A percentile compares a stretch with the other conserved stretches of the same genome.
Conservation (phyloP, 108 stramenopile species). For the Poteriospumella lacustris region DNA sequence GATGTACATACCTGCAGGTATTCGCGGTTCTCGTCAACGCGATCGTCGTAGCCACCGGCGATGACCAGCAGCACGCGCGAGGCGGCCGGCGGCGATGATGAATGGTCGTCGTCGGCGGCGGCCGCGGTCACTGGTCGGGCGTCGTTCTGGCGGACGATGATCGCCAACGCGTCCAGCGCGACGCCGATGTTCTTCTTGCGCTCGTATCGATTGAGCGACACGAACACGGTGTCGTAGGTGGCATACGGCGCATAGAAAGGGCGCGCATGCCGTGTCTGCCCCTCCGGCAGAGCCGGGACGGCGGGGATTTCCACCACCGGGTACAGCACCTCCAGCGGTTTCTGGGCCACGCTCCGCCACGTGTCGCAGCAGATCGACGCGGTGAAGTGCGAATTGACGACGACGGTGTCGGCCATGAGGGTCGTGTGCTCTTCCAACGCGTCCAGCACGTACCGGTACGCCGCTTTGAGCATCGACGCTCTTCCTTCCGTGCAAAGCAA, state of each 20-base stretch:
- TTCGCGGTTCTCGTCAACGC: slow-evolving; percentile 87
- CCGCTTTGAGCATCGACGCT: slow-evolving; percentile 31
- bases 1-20: slow-evolving; percentile 53
- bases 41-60: slow-evolving; percentile 90
- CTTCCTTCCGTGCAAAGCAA: not conserved
- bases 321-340: slow-evolving; percentile 64
- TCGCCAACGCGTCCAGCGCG: slow-evolving; percentile 46
- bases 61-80: slow-evolving; percentile 57
- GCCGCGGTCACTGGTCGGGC: not conserved
- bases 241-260: slow-evolving; percentile 25
- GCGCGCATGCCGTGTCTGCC: not conserved
- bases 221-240: slow-evolving; percentile 54
- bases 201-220: slow-evolving; percentile 87
- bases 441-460: slow-evolving; percentile 61
- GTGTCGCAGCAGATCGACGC: slow-evolving; percentile 61
- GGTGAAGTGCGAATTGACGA: slow-evolving; percentile 91
- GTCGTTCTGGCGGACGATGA: slow-evolving; percentile 28
- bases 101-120: slow-evolving; percentile 19
- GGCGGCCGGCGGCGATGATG: not conserved
- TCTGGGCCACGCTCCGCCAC: slow-evolving; percentile 44
- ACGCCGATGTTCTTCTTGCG: slow-evolving; percentile 90
- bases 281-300: not conserved
- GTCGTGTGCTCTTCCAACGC: slow-evolving; percentile 75
- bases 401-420: slow-evolving; percentile 65
- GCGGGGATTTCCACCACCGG: slow-evolving; percentile 63